Evolutionary conservation across 2,329 filamentous ascomycete species (phyloP), one percentile per base, ranked within the genome.

Genomic region (Pseudopithomyces maydicus): DNA sequence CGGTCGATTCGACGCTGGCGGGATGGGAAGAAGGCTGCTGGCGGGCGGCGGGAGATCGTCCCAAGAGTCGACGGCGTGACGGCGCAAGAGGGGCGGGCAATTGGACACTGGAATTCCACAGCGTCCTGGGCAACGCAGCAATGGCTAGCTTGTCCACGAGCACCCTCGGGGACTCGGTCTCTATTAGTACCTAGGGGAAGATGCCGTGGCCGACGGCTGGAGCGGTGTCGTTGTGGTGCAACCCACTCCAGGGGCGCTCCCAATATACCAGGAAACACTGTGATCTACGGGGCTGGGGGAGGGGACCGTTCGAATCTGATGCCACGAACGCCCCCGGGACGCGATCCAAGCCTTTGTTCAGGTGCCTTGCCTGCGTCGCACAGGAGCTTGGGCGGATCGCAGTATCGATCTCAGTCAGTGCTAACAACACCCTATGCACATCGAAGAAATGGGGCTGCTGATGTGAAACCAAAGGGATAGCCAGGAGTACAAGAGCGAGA

Each of bases 201-300:
- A 65, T 61, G 63, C 70, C 69, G 68, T 64, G 64, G 61, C 63
- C 58, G 57, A 67, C 68, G 71, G 66, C 68, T 68, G 68, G 67
- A 69, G 67, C 69, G 68, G 67, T 68, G 69, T 74, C 68, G 71
- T 75, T 74, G 69, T 66, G 69, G 74, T 75, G 67, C 71, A 70
- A 74, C 72, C 66, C 65, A 56, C 58, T 65, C 71, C 70, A 74
- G 74, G 73, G 72, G 70, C 67, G 68, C 61, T 70, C 66, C 42
- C 71, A 74, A 74, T 76, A 76, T 76, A 75, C 74, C 67, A 63
- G 62, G 69, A 70, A 64, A 74, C 66, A 70, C 64, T 65, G 64
- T 50, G 63, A 66, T 70, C 61, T 63, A 71, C 62, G 68, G 68
- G 64, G 72, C 68, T 69, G 68, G 63, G 61, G 68, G 63, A 59